Evolutionary conservation across 257 asterid genomes (phyloP).

Genomic region (Solanum tarijense): DNA sequence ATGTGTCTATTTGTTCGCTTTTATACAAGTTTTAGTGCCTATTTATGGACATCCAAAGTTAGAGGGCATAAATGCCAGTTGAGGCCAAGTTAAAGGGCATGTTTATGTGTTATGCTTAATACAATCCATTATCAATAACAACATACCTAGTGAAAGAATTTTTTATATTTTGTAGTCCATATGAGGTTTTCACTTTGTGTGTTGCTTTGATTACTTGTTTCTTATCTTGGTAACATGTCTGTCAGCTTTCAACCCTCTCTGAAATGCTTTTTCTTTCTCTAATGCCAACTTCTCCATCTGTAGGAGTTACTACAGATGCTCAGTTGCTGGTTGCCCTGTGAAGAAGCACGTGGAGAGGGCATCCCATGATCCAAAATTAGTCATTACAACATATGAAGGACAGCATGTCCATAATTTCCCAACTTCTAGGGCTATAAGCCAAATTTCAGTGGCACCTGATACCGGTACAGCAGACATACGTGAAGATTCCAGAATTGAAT

Average conservation of each 20-base stretch:
- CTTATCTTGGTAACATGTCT: not conserved
- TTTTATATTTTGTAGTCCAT: not conserved
- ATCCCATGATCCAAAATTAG: conserved; percentile 64
- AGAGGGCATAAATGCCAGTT: not conserved
- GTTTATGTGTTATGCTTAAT: not conserved
- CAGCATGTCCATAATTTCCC: conserved; percentile 59
- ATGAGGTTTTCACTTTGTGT: not conserved
- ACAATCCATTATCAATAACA: not conserved
- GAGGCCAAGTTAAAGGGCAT: not conserved
- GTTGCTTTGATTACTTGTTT: not conserved
- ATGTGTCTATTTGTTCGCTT: not conserved
- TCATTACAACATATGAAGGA: conserved; percentile 83
- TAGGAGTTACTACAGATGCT: conserved; percentile 94
- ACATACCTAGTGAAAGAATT: not conserved
- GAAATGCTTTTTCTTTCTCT: not conserved
- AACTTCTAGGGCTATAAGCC: conserved; percentile 31
- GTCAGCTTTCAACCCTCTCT: not conserved
- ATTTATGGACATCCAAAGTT: not conserved
- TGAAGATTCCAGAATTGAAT: conserved; percentile 14
- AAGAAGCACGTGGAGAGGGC: conserved; percentile 93
- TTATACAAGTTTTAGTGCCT: not conserved
- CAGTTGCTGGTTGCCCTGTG: conserved; percentile 69
- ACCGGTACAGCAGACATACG: conserved; percentile 13
- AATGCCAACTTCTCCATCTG: conserved; percentile 12
- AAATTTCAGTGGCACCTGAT: conserved; percentile 21